Base-by-base conservation (phyloP, 257 asterid species). In the Primulina huaijiensis region DNA sequence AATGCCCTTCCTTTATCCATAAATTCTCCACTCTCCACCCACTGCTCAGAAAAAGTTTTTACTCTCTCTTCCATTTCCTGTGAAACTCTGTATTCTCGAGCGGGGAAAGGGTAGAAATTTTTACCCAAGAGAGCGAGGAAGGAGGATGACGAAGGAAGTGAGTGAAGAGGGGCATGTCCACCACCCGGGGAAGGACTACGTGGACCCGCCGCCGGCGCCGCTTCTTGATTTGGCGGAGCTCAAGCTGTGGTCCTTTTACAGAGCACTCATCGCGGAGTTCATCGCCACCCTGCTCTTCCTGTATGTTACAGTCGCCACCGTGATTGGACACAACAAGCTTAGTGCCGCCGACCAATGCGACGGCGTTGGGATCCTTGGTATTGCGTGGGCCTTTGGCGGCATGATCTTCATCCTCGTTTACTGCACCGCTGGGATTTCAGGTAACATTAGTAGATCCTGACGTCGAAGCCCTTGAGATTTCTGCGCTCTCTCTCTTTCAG, bases 371-470 rank as follows among this genome's bases (percentile, higher is more conserved):
- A 27, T 88, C 73, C 92, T 90, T 11, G 96, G 96, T 43, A 88
- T 90, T 70, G 80, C 97, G 35, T 90, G 97, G 97, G 95, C 95
- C 6, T 88, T 90, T 67, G 97, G 97, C 19, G 97, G 97, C 87
- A 90, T 86, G 96, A 88, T 90, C 61, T 89, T 87, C 74, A 72
- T 89, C 74, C 95, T 86, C 60, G 97, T 90, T 70, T 90, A 90
- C 95, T 90, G 97, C 93, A 90, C 97, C 69, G 97, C 95, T 43
- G 97, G 97, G 2, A 83, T 90, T 70, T 90, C 97, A 19, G 96
- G 96, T 89, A 9, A 21, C 3, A 40, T 0, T 35, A 1, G 43
- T 27, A 27, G 30, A 27, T 27, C 30, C 30, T 27, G 30, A 27
- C 3, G 30, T 3, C 2, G 30, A 27, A 27, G 30, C 30, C 30